Evolutionary conservation across 1,284 basidiomycete genomes (phyloP).

Genomic region (Flammula alnicola): DNA sequence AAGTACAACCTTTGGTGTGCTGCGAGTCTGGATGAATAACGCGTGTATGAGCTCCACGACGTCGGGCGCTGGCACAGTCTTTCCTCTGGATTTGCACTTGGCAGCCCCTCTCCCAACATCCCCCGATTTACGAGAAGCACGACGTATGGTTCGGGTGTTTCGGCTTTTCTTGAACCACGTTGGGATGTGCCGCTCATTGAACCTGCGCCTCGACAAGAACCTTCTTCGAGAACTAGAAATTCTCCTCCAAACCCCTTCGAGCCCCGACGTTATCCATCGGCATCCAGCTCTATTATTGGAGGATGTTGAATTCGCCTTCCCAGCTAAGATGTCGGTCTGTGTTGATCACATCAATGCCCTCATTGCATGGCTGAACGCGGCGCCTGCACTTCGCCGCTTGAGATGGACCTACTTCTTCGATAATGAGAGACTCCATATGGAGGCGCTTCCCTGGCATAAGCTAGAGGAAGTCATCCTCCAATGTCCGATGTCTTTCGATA

Average conservation of each 20-base stretch:
- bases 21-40: constrained; percentile 12
- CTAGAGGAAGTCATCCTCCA: constrained; percentile 1
- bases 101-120: neutral
- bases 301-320: no score
- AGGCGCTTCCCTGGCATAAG: constrained; percentile 4
- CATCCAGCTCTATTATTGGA: no score
- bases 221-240: no score
- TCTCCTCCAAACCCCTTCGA: no score
- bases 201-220: constrained; percentile 6
- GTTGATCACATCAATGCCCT: constrained; percentile 6
- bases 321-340: constrained; percentile 4
- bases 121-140: constrained; percentile 1
- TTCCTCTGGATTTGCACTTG: constrained; percentile 9
- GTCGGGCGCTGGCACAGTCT: neutral
- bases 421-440: neutral
- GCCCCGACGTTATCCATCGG: no score
- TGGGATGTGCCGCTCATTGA: neutral
- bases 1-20: constrained; percentile 5
- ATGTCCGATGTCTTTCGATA: constrained; percentile 5
- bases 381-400: constrained; percentile 1
- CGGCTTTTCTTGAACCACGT: constrained; percentile 3
- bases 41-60: neutral
- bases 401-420: neutral
- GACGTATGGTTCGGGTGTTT: neutral
- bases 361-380: neutral